phyloP scores from a whole-genome alignment of 1,139 yeast species.

The Scheffersomyces stambukii region DNA sequence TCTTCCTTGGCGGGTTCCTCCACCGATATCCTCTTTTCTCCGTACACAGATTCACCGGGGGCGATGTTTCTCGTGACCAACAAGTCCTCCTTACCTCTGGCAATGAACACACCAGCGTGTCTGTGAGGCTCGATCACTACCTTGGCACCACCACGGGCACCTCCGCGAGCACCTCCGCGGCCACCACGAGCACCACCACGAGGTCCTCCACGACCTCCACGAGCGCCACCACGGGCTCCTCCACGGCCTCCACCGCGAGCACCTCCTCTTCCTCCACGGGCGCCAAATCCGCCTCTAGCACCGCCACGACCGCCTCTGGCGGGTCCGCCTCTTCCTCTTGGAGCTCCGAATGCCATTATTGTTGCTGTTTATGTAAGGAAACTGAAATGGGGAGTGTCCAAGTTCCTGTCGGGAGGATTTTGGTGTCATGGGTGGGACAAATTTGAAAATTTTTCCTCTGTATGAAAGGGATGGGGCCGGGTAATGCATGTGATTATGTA shows the following conservation, averaged over 20 bases:
- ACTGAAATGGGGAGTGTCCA: no score
- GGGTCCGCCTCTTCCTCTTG: conserved; percentile 23
- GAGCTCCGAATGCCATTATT: conserved; percentile 20
- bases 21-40: conserved; percentile 92
- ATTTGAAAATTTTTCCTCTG: no score
- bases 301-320: conserved; percentile 52
- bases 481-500: no score
- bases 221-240: conserved; percentile 38
- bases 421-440: no score
- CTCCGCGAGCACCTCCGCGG: conserved; percentile 75
- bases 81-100: conserved; percentile 99
- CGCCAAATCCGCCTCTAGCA: conserved; percentile 40
- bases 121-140: conserved; percentile 98
- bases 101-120: conserved; percentile 97
- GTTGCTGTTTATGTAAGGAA: conserved; percentile 1
- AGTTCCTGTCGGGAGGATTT: no score
- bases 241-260: conserved; percentile 37
- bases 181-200: conserved; percentile 61
- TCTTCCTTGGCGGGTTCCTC: conserved; percentile 90
- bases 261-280: conserved; percentile 28
- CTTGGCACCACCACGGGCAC: conserved; percentile 83
- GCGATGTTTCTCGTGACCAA: conserved; percentile 94
- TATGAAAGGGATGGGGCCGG: no score
- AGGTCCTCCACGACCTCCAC: conserved; percentile 43
- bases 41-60: conserved; percentile 97